Evolutionary conservation across 768 basidiomycete species (phyloP), one percentile per base, ranked within the genome.

Genomic region (Pulveroboletus sp.): DNA sequence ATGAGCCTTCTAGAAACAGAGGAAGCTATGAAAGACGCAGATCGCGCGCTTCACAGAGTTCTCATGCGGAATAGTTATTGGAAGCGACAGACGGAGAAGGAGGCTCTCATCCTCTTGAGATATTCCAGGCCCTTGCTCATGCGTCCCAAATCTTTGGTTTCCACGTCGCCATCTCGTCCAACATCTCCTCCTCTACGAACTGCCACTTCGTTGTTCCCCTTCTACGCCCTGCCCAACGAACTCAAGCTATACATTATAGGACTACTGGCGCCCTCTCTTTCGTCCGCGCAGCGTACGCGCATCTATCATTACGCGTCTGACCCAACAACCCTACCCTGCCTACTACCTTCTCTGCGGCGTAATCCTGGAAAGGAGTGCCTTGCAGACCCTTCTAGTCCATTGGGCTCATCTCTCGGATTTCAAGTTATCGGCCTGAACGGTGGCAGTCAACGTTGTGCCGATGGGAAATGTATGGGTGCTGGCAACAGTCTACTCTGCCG

Each of bases 221-320:
- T 79, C 58, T 49, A 59, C 13, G 53, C 56, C 19, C 66, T 87
- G 25, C 85, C 85, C 2, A 72, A 64, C 23, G 85, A 87, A 57
- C 70, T 87, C 19, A 76, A 78, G 47, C 68, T 80, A 6, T 56
- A 80, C 61, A 76, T 82, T 39, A 72, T 86, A 40, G 76, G 80
- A 23, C 72, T 76, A 53, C 57, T 84, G 24, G 74, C 80, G 5
- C 84, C 82, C 14, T 71, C 66, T 1, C 74, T 87, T 41, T 84
- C 84, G 16, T 49, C 70, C n/a, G 65, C 71, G 1, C 85, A 87
- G 53, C 76, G 76, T 17, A 67, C 72, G 49, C 79, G 75, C n/a
- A 72, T 87, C 25, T 79, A 71, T 52, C 65, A 68, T 20, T 83
- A 78, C 52, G 81, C 82, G 2, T 73, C 78, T 5, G 68, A 72